Evolutionary conservation across 2,329 filamentous ascomycete genomes (phyloP).

Genomic region (Fusarium proliferatum): DNA sequence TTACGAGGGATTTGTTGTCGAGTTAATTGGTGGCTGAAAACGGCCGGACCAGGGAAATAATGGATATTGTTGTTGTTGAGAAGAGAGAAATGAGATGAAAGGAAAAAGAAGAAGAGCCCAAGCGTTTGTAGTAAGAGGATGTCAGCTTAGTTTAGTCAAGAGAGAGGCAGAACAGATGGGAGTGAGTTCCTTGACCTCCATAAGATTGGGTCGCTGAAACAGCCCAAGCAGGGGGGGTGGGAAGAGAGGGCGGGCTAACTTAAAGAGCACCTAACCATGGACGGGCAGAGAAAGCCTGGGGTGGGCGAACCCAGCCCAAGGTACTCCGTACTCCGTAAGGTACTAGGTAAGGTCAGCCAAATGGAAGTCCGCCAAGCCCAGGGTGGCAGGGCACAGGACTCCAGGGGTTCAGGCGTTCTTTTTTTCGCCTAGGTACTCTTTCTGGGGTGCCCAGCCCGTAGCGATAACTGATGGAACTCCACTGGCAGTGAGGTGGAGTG

Average conservation of each 20-base stretch:
- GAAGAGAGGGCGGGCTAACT: background rate
- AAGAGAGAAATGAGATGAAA: slow-evolving; percentile 36
- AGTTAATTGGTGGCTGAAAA: slow-evolving; percentile 25
- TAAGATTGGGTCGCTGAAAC: slow-evolving; percentile 30
- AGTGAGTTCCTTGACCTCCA: slow-evolving; percentile 3
- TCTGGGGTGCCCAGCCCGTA: slow-evolving; percentile 17
- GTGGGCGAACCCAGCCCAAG: slow-evolving; percentile 4
- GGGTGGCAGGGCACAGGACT: slow-evolving; percentile 31
- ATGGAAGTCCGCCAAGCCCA: background rate
- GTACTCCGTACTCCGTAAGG: slow-evolving; percentile 1
- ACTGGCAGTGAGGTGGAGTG: slow-evolving; percentile 6
- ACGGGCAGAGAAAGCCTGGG: slow-evolving; percentile 1
- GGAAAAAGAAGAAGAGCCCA: slow-evolving; percentile 28
- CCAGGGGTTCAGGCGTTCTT: slow-evolving; percentile 32
- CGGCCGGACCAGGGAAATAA: slow-evolving; percentile 12
- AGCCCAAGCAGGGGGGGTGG: slow-evolving; percentile 22
- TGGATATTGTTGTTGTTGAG: slow-evolving; percentile 23
- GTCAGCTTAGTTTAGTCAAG: slow-evolving; percentile 26
- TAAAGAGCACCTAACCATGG: slow-evolving; percentile 5
- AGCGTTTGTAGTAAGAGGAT: slow-evolving; percentile 29
- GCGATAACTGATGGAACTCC: slow-evolving; percentile 2
- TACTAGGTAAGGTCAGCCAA: background rate
- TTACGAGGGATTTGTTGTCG: slow-evolving; percentile 14
- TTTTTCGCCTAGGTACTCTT: slow-evolving; percentile 3
- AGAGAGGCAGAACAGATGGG: background rate